These are phyloP conservation scores for Tetracladium maxilliforme DNA, from an alignment of 2,329 filamentous ascomycete species.

Conservation along the genomic window DNA sequence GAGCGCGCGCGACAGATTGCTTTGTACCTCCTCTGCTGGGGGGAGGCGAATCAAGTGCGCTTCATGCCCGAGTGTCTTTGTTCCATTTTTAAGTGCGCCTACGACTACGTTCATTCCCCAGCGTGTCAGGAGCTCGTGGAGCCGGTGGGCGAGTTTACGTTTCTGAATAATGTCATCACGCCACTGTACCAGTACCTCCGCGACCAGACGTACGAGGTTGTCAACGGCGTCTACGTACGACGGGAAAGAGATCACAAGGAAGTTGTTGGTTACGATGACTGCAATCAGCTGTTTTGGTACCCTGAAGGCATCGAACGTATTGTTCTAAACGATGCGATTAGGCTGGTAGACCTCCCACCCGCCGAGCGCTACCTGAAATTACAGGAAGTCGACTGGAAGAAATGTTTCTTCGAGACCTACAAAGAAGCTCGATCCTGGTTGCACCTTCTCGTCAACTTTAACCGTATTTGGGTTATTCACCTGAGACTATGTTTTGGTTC, in stretches of 20 bases:
- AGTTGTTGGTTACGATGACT: constrained; percentile 95
- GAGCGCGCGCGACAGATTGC: constrained; percentile 87
- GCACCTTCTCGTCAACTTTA: constrained; percentile 95
- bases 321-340: constrained; percentile 83
- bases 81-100: constrained; percentile 99
- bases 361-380: constrained; percentile 82
- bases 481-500: constrained; percentile 85
- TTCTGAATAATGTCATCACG: constrained; percentile 87
- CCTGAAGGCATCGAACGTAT: constrained; percentile 95
- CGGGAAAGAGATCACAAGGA: constrained; percentile 86
- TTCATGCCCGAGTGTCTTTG: constrained; percentile 95
- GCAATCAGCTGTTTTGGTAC: constrained; percentile 99
- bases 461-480: constrained; percentile 98
- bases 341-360: constrained; percentile 78
- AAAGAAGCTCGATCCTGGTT: constrained; percentile 96
- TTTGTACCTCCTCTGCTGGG: constrained; percentile 89
- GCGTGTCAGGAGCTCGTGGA: constrained; percentile 85
- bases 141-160: constrained; percentile 90
- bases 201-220: constrained; percentile 94
- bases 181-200: constrained; percentile 89
- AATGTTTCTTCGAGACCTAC: constrained; percentile 99
- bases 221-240: constrained; percentile 88
- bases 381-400: constrained; percentile 93
- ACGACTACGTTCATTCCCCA: constrained; percentile 89
- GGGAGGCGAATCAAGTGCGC: constrained; percentile 94